Conservation (phyloP, 2,329 filamentous ascomycete species). For the Ophiognomonia clavigignenti-juglandacearum region DNA sequence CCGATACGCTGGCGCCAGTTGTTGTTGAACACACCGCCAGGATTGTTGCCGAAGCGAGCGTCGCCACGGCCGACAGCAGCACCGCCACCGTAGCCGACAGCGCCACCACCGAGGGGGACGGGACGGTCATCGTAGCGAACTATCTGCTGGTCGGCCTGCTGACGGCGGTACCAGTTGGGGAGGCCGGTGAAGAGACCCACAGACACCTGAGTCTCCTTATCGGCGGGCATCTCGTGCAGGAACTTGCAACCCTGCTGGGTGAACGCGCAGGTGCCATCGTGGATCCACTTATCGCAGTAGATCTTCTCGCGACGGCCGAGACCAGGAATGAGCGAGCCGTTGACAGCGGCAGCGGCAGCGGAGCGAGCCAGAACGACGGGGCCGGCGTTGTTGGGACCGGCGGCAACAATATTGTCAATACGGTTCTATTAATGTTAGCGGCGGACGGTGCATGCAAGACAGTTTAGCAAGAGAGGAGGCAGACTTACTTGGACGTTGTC, state of each 20-base stretch:
- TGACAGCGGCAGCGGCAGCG: not conserved
- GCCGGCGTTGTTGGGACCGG: constrained; percentile 2
- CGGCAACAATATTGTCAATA: constrained; percentile 33
- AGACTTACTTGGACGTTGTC: constrained; percentile 12
- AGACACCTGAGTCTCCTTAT: constrained; percentile 58
- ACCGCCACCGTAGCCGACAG: not conserved
- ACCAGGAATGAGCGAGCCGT: constrained; percentile 28
- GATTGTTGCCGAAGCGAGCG: not conserved
- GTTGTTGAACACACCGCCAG: not conserved
- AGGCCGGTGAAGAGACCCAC: constrained; percentile 67
- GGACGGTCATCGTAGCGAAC: constrained; percentile 7
- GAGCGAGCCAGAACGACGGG: not conserved
- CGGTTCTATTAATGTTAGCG: constrained; percentile 24
- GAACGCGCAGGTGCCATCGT: constrained; percentile 79
- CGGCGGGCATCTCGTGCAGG: constrained; percentile 83
- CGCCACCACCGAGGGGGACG: not conserved
- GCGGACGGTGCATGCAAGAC: not conserved
- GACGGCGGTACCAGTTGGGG: constrained; percentile 57
- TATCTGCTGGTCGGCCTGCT: constrained; percentile 40
- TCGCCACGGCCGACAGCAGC: not conserved
- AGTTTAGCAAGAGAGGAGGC: not conserved
- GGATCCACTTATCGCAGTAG: constrained; percentile 88
- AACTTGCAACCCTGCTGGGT: constrained; percentile 81
- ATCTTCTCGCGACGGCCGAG: constrained; percentile 53
- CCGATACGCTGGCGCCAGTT: not conserved